Conservation (phyloP, 805 yeast genomes). For the Metschnikowia lochheadii region DNA sequence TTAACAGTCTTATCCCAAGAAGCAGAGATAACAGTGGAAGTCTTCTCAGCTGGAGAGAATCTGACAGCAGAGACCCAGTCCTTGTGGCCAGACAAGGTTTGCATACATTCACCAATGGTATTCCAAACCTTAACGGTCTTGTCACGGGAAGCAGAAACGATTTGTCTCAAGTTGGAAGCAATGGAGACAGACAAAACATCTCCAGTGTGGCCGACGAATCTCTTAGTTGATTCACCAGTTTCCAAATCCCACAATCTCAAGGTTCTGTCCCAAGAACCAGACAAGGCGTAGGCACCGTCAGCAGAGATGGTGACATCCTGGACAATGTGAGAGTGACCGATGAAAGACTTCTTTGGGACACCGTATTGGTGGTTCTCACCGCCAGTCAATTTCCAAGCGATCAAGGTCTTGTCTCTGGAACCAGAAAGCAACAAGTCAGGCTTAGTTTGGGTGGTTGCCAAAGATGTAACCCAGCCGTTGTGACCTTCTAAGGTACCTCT, state of each 20-base stretch:
- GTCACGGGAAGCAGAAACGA: conserved; percentile 98
- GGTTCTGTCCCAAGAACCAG: conserved; percentile 99
- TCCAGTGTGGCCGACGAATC: conserved; percentile 97
- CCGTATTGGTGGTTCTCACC: conserved; percentile 93
- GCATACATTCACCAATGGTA: conserved; percentile 95
- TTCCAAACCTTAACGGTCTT: conserved; percentile 99
- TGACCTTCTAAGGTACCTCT: conserved; percentile 98
- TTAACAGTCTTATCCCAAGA: conserved; percentile 98
- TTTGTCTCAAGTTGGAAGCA: conserved; percentile 94
- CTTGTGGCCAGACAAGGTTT: conserved; percentile 90
- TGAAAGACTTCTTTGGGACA: conserved; percentile 94
- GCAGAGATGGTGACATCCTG: conserved; percentile 96
- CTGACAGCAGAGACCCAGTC: conserved; percentile 99
- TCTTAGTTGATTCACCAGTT: conserved; percentile 88
- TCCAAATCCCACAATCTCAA: conserved; percentile 97
- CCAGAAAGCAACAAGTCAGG: conserved; percentile 98
- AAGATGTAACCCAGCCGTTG: conserved; percentile 90
- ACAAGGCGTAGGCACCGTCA: conserved; percentile 96
- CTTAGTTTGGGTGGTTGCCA: conserved; percentile 96
- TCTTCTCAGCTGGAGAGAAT: conserved; percentile 81
- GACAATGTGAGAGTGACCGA: conserved; percentile 99
- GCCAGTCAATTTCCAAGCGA: conserved; percentile 95
- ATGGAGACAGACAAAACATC: conserved; percentile 97
- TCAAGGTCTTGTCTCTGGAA: conserved; percentile 97
- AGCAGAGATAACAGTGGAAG: conserved; percentile 87